Percentiles rank a stretch among this genome's conserved stretches.
These are phyloP conservation scores for Silene uniflora DNA, from an alignment of 148 eudicot genomes.

Conservation along the genomic window DNA sequence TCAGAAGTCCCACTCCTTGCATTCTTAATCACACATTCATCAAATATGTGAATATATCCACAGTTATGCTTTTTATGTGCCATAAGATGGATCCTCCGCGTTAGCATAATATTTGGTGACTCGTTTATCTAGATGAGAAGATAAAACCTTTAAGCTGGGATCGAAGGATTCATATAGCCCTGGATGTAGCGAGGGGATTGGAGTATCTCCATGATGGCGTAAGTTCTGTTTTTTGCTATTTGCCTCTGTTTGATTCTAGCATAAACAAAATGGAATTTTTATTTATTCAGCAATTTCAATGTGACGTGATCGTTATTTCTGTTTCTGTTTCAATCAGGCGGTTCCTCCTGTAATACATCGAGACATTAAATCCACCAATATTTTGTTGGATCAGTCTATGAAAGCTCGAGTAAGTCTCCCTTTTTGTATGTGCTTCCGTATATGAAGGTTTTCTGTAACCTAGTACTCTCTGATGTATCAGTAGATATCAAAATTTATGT, in stretches of 20 bases:
- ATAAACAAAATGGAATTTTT: background rate
- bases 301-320: background rate
- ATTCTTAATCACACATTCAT: no score
- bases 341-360: conserved; percentile 95
- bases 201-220: conserved; percentile 99
- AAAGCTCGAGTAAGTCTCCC: conserved; percentile 70
- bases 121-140: conserved; percentile 52
- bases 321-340: conserved; percentile 44
- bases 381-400: conserved; percentile 96
- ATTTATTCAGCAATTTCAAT: background rate
- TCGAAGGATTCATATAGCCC: conserved; percentile 71
- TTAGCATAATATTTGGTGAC: background rate
- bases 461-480: background rate
- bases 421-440: background rate
- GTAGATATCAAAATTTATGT: background rate
- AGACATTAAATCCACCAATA: conserved; percentile 94
- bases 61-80: background rate
- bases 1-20: background rate
- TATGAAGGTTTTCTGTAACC: background rate
- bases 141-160: conserved; percentile 71
- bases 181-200: conserved; percentile 89
- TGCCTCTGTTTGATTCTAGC: background rate
- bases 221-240: conserved; percentile 10
- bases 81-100: background rate
- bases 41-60: background rate